Evolutionary conservation across 2,329 filamentous ascomycete species (phyloP).

Genomic region (Macrophomina tecta): DNA sequence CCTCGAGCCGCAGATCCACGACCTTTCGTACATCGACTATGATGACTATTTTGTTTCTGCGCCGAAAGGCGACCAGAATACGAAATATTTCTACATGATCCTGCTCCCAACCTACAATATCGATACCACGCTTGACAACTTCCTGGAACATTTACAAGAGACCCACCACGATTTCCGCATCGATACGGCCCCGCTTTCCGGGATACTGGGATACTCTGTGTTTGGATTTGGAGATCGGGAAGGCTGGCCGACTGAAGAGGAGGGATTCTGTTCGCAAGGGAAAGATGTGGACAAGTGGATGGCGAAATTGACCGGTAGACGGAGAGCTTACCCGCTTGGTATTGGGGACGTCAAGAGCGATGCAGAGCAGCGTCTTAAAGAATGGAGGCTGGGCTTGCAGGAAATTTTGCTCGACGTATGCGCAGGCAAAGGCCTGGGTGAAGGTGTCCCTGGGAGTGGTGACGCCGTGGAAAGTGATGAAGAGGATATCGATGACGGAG

Average conservation of each 20-base stretch:
- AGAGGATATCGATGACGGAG: conserved; percentile 61
- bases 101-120: conserved; percentile 94
- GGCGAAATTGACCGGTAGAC: conserved; percentile 88
- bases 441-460: conserved; percentile 79
- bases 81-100: conserved; percentile 80
- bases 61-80: conserved; percentile 64
- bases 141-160: conserved; percentile 85
- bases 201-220: conserved; percentile 83
- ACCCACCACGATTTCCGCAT: conserved; percentile 97
- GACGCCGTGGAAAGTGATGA: conserved; percentile 85
- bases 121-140: conserved; percentile 86
- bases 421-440: conserved; percentile 61
- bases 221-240: conserved; percentile 93
- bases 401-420: conserved; percentile 70
- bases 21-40: conserved; percentile 86
- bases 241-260: conserved; percentile 88
- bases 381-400: conserved; percentile 79
- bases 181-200: conserved; percentile 81
- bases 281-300: conserved; percentile 93
- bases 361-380: conserved; percentile 67
- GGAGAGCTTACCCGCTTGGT: conserved; percentile 86
- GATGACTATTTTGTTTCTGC: conserved; percentile 88
- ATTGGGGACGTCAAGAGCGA: conserved; percentile 86
- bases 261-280: conserved; percentile 93
- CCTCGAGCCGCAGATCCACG: conserved; percentile 69